Percentiles rank a stretch among this genome's conserved stretches.
These are phyloP conservation scores for Ceratocystis destructans DNA, from an alignment of 2,329 filamentous ascomycete species.

Conservation along the genomic window DNA sequence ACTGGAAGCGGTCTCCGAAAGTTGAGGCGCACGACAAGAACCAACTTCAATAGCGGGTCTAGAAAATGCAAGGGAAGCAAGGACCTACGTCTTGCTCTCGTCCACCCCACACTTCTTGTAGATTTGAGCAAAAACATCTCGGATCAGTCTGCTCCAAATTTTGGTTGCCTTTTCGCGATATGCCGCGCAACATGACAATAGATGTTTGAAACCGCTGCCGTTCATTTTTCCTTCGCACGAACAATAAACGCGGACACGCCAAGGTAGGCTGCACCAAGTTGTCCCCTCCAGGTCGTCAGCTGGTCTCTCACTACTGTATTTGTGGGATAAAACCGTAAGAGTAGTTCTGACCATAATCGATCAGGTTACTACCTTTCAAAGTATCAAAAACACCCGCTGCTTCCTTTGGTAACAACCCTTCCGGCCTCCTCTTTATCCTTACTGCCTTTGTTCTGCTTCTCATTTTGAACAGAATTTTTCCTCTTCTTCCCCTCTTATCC, in stretches of 20 bases:
- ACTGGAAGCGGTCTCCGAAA: no score
- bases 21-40: no score
- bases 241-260: background rate
- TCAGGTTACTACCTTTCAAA: background rate
- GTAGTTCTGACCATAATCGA: background rate
- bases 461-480: background rate
- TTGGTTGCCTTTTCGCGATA: background rate
- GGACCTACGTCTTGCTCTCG: background rate
- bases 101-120: background rate
- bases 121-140: background rate
- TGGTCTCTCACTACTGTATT: background rate
- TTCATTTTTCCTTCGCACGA: background rate
- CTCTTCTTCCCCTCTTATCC: constrained; percentile 1
- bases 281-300: background rate
- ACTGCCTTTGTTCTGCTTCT: background rate
- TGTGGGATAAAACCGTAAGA: background rate
- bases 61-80: background rate
- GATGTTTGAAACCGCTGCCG: background rate
- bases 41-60: background rate
- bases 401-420: background rate
- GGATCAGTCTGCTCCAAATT: background rate
- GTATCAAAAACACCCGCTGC: background rate
- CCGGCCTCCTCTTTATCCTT: constrained; percentile 3
- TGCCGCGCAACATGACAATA: background rate
- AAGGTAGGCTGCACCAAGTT: background rate